phyloP scores from a whole-genome alignment of 2,329 filamentous ascomycete species.

The Colletotrichum neosansevieriae region DNA sequence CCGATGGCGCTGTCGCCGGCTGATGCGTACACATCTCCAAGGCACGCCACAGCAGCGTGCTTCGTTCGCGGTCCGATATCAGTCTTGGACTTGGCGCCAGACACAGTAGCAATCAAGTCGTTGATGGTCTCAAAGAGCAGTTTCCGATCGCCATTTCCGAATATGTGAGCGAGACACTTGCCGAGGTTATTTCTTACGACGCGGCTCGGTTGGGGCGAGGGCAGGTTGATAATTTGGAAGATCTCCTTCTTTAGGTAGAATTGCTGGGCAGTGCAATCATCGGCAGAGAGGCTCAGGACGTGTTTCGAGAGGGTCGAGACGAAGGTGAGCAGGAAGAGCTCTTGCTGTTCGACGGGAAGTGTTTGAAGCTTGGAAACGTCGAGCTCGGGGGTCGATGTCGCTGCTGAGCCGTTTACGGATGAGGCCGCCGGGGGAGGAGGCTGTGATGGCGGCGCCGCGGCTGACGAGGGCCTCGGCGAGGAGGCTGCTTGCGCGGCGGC shows the following conservation, averaged over 20 bases:
- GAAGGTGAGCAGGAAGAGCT: constrained; percentile 92
- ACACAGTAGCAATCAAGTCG: constrained; percentile 81
- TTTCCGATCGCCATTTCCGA: constrained; percentile 88
- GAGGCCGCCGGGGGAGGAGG: constrained; percentile 40
- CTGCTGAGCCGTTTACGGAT: constrained; percentile 54
- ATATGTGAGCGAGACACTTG: constrained; percentile 84
- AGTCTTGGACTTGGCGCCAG: constrained; percentile 76
- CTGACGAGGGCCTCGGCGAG: constrained; percentile 40
- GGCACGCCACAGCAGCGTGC: constrained; percentile 87
- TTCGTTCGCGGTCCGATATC: constrained; percentile 84
- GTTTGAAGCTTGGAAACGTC: constrained; percentile 90
- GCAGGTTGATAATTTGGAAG: constrained; percentile 89
- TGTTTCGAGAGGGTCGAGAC: constrained; percentile 85
- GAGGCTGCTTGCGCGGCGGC: constrained; percentile 38
- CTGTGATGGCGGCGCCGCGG: constrained; percentile 41
- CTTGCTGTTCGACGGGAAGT: constrained; percentile 93
- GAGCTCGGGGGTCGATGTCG: constrained; percentile 77
- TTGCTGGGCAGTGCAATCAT: constrained; percentile 89
- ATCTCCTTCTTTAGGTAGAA: constrained; percentile 93
- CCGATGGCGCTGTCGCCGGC: constrained; percentile 94
- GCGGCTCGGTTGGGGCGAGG: constrained; percentile 84
- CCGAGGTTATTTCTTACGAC: constrained; percentile 92
- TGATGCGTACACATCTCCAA: constrained; percentile 91
- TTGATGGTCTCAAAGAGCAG: constrained; percentile 95
- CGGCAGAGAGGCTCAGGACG: constrained; percentile 78